Base-by-base conservation (phyloP, 2,329 filamentous ascomycete genomes). In the Botrytis aclada region DNA sequence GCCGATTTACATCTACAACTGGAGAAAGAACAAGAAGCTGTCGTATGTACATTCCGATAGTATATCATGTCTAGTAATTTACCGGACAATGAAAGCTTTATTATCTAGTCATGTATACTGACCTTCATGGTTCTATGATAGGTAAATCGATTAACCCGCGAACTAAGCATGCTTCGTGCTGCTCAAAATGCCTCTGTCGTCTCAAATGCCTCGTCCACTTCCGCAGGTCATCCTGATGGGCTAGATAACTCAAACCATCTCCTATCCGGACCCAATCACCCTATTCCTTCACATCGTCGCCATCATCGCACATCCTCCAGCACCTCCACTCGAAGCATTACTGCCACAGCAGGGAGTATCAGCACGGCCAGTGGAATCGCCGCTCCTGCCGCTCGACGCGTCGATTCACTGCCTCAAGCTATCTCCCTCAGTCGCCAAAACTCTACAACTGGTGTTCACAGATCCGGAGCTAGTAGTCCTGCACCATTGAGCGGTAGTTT, bases 1-100 rank as follows among this genome's bases (percentile, higher is more conserved):
- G 92, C 94, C 5, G 95, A 98, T 82, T 86, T 98, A 74, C 94
- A 98, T 82, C 86, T 93, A 74, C 90, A 97, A 83, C 86, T 98
- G 39, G 95, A 98, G 83, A 96, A 97, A 82, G 95, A 98, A 81
- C 95, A 98, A 79, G 95, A 98, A 82, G 93, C 94, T 51, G 92
- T 98, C 79, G 95, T 96, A 86, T 76, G 89, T 84, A 32, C n/a
- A 56, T 56, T 41, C 29, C 22, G 9, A 22, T 25, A 20, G 37
- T 25, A 8, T 32, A 29, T 56, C 51, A 29, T 18, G 14, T 56
- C n/a, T 56, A 56, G n/a, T 29, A 9, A 29, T 56, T n/a, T 32
- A 29, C 32, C 51, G 16, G 51, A 32, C 14, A 32, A 56, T 29
- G 14, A 32, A 32, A 18, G 18, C 25, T 32, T n/a, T 8, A 22